Conservation (phyloP, 129 eudicot species). For the Escallonia herrerae region DNA sequence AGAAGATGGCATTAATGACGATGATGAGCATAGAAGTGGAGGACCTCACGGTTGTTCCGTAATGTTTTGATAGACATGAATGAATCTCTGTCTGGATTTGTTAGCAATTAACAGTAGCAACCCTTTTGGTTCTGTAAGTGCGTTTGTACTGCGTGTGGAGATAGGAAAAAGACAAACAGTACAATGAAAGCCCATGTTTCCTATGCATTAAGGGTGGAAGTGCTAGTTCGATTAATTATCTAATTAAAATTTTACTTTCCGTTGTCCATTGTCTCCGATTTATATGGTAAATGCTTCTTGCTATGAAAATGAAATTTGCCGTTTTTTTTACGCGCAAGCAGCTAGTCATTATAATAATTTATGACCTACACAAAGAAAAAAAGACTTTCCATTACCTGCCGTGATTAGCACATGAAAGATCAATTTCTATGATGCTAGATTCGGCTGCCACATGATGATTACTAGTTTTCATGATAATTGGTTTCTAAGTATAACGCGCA, state of each 20-base stretch:
- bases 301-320: too few species aligned
- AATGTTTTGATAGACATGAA: constrained; percentile 21
- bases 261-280: too few species aligned
- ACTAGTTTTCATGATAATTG: too few species aligned
- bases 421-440: too few species aligned
- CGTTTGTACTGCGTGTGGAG: background rate
- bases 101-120: background rate
- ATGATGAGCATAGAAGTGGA: constrained; percentile 23
- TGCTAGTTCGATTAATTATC: constrained; percentile 13
- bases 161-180: background rate
- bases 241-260: constrained; percentile 5
- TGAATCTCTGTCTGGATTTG: constrained; percentile 4
- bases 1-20: constrained; percentile 22
- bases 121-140: constrained; percentile 16
- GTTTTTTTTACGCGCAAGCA: too few species aligned
- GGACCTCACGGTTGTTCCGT: constrained; percentile 19
- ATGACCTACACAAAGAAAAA: too few species aligned
- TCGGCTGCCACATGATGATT: too few species aligned
- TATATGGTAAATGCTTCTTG: too few species aligned
- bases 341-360: too few species aligned
- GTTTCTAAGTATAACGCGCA: too few species aligned
- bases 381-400: too few species aligned
- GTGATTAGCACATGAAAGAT: too few species aligned
- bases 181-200: constrained; percentile 13
- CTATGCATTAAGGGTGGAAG: constrained; percentile 20